phyloP scores from a whole-genome alignment of 345 rosid species.

The Hibiscus mutabilis region DNA sequence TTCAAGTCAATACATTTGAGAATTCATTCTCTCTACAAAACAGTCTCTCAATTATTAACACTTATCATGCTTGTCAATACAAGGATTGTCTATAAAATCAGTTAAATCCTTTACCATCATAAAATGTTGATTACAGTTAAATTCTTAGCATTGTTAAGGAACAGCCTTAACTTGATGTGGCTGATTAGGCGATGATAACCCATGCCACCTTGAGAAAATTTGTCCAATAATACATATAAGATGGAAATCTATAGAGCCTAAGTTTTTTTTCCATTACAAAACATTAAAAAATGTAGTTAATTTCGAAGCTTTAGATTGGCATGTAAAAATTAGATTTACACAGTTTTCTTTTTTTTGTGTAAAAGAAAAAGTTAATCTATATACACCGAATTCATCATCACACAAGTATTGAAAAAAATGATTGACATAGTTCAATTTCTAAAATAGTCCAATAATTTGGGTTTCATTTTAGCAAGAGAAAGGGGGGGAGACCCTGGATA shows the following conservation, averaged over 20 bases:
- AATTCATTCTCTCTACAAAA: no score
- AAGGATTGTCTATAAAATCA: background rate
- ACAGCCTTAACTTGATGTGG: background rate
- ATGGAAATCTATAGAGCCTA: background rate
- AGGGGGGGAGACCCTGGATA: background rate
- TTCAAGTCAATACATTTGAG: no score
- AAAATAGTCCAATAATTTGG: background rate
- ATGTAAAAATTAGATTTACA: background rate
- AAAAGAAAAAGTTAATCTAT: background rate
- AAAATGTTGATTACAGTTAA: background rate
- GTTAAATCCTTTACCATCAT: background rate
- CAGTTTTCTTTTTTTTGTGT: background rate
- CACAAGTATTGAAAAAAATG: background rate
- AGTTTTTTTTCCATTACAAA: background rate
- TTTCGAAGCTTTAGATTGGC: background rate
- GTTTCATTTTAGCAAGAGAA: background rate
- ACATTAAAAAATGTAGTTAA: background rate
- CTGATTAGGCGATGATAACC: background rate
- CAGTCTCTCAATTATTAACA: no score
- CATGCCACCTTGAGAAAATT: background rate
- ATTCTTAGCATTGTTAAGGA: background rate
- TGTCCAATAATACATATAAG: background rate
- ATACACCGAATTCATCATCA: background rate
- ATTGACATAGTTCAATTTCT: background rate
- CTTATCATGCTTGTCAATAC: background rate